Evolutionary conservation across 1,284 basidiomycete genomes (phyloP).

Genomic region (Stygiomarasmius scandens): DNA sequence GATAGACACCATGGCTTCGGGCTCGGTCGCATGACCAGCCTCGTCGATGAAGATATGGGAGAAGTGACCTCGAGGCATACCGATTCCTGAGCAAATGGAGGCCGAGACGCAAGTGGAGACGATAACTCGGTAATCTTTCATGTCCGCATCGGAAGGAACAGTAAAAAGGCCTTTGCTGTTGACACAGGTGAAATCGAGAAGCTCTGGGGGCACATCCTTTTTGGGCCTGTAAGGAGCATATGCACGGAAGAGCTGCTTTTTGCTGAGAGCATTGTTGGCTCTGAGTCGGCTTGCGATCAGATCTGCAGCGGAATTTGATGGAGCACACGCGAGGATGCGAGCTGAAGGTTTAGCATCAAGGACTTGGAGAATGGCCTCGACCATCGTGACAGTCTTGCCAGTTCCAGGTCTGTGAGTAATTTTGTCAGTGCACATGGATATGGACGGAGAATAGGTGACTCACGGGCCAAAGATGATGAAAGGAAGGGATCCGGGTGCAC

Average conservation of each 20-base stretch:
- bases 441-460: slow-evolving; percentile 29
- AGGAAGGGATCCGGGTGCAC: slow-evolving; percentile 49
- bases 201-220: slow-evolving; percentile 43
- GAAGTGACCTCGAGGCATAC: slow-evolving; percentile 60
- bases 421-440: not conserved
- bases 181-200: slow-evolving; percentile 45
- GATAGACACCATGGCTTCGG: slow-evolving; percentile 59
- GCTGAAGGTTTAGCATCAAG: slow-evolving; percentile 33
- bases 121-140: slow-evolving; percentile 55
- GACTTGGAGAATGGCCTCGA: slow-evolving; percentile 53
- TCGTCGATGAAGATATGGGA: slow-evolving; percentile 68
- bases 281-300: slow-evolving; percentile 53
- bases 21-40: slow-evolving; percentile 67
- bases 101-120: slow-evolving; percentile 66
- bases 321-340: slow-evolving; percentile 35
- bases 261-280: slow-evolving; percentile 29
- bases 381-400: slow-evolving; percentile 53
- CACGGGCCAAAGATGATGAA: slow-evolving; percentile 72
- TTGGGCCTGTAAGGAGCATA: slow-evolving; percentile 62
- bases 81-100: slow-evolving; percentile 55
- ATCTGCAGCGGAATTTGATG: slow-evolving; percentile 19
- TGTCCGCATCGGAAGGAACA: slow-evolving; percentile 39
- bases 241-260: slow-evolving; percentile 55
- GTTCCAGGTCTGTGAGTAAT: slow-evolving; percentile 24
- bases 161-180: slow-evolving; percentile 46